Evolutionary conservation across 106 monocot species (phyloP).

Genomic region (Iris macrosiphon): DNA sequence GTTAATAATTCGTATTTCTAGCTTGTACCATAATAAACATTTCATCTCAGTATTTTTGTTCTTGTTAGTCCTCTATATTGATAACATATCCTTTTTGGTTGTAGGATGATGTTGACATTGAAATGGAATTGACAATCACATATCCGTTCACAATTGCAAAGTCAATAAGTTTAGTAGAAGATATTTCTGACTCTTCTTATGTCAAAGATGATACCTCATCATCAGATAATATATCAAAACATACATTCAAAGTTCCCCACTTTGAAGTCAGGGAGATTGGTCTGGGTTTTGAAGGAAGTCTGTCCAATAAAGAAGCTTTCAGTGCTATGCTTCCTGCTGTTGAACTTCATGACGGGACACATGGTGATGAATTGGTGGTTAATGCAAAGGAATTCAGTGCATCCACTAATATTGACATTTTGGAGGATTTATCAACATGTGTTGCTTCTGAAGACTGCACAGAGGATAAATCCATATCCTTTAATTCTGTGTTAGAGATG

Average conservation of each 20-base stretch:
- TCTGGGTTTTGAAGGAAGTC: constrained; percentile 28
- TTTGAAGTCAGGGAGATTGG: constrained; percentile 54
- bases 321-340: constrained; percentile 29
- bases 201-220: constrained; percentile 16
- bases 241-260: constrained; percentile 22
- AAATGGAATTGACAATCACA: constrained; percentile 26
- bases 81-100: constrained; percentile 2
- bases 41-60: no score
- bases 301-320: constrained; percentile 24
- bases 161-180: constrained; percentile 40
- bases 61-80: no score
- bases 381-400: constrained; percentile 34
- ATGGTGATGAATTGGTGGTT: constrained; percentile 22
- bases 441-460: constrained; percentile 15
- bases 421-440: constrained; percentile 25
- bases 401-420: constrained; percentile 23
- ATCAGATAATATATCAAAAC: constrained; percentile 6
- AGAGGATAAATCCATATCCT: constrained; percentile 16
- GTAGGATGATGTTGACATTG: constrained; percentile 38
- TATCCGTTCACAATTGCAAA: constrained; percentile 37
- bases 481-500: constrained; percentile 55
- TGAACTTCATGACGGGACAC: constrained; percentile 8
- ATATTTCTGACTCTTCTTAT: constrained; percentile 22
- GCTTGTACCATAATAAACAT: background rate
- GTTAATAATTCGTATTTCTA: background rate